Evolutionary conservation across 352 stramenopile genomes (phyloP).

Genomic region (Pythium scleroteichum): DNA sequence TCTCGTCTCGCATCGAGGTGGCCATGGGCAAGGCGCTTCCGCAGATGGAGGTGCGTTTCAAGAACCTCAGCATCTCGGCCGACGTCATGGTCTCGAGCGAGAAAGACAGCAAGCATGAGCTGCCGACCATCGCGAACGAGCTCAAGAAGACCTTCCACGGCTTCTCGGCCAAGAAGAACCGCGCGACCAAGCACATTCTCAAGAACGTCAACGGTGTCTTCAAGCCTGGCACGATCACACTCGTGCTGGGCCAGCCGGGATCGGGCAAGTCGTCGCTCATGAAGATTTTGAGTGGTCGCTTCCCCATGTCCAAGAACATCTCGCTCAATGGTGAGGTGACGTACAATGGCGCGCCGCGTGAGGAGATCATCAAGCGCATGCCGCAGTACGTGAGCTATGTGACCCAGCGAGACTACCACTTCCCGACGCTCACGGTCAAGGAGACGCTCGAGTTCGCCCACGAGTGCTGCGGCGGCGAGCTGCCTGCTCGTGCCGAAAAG

Average conservation of each 20-base stretch:
- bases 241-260: conserved; percentile 53
- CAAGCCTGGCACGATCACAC: conserved; percentile 46
- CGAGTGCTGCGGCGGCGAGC: conserved; percentile 43
- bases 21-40: conserved; percentile 27
- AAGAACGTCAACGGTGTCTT: conserved; percentile 42
- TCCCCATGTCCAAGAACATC: conserved; percentile 44
- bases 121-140: conserved; percentile 14
- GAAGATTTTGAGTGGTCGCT: conserved; percentile 50
- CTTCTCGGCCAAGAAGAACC: conserved; percentile 8
- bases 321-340: conserved; percentile 37
- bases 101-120: conserved; percentile 11
- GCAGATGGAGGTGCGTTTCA: conserved; percentile 39
- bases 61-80: conserved; percentile 35
- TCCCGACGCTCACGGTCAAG: conserved; percentile 44
- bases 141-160: conserved; percentile 5
- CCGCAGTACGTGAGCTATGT: conserved; percentile 53
- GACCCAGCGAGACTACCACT: conserved; percentile 46
- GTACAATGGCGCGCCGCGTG: conserved; percentile 41
- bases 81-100: conserved; percentile 20
- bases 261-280: conserved; percentile 58
- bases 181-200: conserved; percentile 30
- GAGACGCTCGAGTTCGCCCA: conserved; percentile 59
- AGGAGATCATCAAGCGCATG: conserved; percentile 34
- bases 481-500: conserved; percentile 30
- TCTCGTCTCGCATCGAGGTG: conserved; percentile 28